Base-by-base conservation (phyloP, 1,284 basidiomycete species). In the Apiotrichum sp. region DNA sequence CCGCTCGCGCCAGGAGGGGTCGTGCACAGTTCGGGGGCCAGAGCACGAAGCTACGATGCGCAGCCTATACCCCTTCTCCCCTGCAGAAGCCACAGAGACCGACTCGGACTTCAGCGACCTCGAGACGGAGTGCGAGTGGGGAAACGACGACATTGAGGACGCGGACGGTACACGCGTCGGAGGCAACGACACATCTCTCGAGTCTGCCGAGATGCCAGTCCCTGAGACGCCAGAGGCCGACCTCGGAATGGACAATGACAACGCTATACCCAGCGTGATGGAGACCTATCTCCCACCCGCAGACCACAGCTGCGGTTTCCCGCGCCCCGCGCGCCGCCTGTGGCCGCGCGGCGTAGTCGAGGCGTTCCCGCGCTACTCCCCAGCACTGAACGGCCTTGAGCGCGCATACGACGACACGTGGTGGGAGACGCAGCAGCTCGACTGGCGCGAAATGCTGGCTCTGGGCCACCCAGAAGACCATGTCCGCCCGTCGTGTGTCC, bases 391-490 rank as follows among this genome's bases (percentile, higher is more conserved):
- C 47, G 39, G 47, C 47, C 31, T 48, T 48, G 47, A 48, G 35
- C 36, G 47, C 35, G 47, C 47, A 14, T 48, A 48, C 35, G 47
- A 48, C 22, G 35, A 48, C 35, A n/a, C 29, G 6, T 48, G 47
- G 47, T 48, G 35, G 47, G 47, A 48, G 35, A 48, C 47, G 35
- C 47, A 48, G 35, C 47, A 48, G 35, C 47, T 48, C 35, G 35
- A 48, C 22, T 33, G 34, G 11, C 47, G 47, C 47, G 47, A 48
- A 35, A 48, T 48, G 47, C 34, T 48, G 16, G 34, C 47, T 3
- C 47, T 48, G 2, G 47, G 47, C 35, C 16, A 48, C 29, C 47
- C 47, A 9, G 47, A 4, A 29, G 47, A 48, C 35, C 39, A 48
- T 11, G 35, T 29, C 32, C 47, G 47, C 3, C 47, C 47, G 16